Conservation (phyloP, 2,329 filamentous ascomycete genomes). For the Apiospora marii region DNA sequence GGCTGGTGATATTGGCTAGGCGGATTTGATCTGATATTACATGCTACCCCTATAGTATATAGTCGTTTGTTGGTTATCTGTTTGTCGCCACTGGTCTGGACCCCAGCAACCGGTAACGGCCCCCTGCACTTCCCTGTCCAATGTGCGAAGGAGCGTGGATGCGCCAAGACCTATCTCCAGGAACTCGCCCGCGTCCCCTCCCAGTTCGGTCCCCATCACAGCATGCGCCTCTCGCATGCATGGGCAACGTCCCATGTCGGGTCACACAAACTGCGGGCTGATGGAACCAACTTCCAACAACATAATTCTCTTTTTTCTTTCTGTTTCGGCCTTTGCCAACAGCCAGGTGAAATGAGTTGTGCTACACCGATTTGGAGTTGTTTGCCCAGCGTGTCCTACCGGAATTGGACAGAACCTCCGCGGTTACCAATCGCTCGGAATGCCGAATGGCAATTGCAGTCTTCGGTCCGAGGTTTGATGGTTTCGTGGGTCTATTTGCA, state of each 20-base stretch:
- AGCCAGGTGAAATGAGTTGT: background rate
- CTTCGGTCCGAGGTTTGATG: background rate
- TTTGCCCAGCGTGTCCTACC: background rate
- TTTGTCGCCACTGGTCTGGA: background rate
- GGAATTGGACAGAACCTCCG: background rate
- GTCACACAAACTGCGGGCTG: background rate
- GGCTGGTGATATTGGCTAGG: background rate
- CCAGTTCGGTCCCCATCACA: background rate
- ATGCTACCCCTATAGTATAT: background rate
- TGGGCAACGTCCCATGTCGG: background rate
- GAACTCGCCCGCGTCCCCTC: background rate
- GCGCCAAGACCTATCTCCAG: slow-evolving; percentile 8
- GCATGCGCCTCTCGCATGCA: background rate
- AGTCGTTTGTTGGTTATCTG: background rate
- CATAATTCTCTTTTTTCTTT: background rate
- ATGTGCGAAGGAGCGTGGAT: background rate
- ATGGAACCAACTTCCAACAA: background rate
- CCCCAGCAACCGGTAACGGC: background rate
- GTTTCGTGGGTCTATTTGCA: background rate
- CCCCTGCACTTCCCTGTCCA: background rate
- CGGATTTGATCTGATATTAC: background rate
- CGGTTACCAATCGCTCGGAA: background rate
- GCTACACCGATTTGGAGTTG: background rate
- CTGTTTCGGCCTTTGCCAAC: background rate
- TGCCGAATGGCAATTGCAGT: background rate